Conservation (phyloP, 1,139 yeast genomes). For the Keqinozyma sinolaborantium region DNA sequence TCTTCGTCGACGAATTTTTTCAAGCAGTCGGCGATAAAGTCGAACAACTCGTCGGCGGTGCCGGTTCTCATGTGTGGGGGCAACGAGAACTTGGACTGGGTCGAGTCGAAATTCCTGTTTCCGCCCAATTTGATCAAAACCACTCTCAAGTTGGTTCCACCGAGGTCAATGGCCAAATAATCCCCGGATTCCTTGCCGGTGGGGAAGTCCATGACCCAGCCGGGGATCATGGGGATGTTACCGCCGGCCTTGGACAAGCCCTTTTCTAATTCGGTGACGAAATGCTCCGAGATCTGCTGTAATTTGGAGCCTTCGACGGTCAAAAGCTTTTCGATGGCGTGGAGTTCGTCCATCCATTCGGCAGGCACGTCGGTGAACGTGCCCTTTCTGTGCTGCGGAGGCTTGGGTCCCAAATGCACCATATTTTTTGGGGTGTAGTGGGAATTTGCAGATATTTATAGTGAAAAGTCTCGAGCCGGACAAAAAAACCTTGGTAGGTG, state of each 20-base stretch:
- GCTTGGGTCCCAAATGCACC: constrained; percentile 85
- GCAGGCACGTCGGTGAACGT: constrained; percentile 75
- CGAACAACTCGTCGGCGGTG: constrained; percentile 71
- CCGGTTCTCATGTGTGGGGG: constrained; percentile 80
- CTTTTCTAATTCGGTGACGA: constrained; percentile 64
- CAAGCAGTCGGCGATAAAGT: constrained; percentile 80
- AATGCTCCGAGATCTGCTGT: constrained; percentile 62
- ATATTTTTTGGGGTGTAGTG: constrained; percentile 25
- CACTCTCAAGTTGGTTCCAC: constrained; percentile 92
- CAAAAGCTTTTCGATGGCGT: constrained; percentile 59
- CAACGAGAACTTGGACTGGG: constrained; percentile 76
- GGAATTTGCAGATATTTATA: neutral
- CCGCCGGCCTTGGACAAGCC: constrained; percentile 77
- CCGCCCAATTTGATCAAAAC: constrained; percentile 82
- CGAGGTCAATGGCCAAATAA: constrained; percentile 89
- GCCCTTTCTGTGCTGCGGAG: constrained; percentile 79
- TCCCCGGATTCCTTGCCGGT: constrained; percentile 89
- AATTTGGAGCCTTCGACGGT: constrained; percentile 60
- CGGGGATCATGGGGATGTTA: constrained; percentile 93
- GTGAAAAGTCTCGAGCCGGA: neutral
- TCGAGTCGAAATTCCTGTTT: constrained; percentile 71
- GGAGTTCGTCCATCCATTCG: constrained; percentile 56
- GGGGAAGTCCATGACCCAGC: constrained; percentile 94
- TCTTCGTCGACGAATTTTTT: constrained; percentile 58
- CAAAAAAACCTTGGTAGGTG: no score